Conservation (phyloP, 2,329 filamentous ascomycete genomes). For the Colletotrichum nymphaeae region DNA sequence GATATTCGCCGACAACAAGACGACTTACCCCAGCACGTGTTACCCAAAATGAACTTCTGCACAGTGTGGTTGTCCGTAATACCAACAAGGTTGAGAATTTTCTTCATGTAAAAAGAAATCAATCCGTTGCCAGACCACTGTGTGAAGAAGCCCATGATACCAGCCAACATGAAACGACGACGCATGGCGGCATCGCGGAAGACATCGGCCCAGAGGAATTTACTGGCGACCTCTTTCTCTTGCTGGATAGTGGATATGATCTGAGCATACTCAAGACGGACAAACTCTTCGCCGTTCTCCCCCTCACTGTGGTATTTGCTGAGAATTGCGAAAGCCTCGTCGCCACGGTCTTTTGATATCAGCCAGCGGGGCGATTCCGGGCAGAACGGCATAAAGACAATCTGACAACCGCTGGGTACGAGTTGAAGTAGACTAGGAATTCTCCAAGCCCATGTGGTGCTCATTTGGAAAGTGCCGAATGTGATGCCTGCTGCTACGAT, state of each 20-base stretch:
- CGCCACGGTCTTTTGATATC: constrained; percentile 43
- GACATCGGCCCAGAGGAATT: constrained; percentile 53
- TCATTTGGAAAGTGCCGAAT: constrained; percentile 24
- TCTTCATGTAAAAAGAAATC: constrained; percentile 53
- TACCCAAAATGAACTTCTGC: constrained; percentile 51
- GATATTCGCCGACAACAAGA: background rate
- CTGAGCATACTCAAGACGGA: constrained; percentile 66
- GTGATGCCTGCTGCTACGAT: constrained; percentile 26
- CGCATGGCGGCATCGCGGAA: constrained; percentile 48
- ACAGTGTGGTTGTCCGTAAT: constrained; percentile 49
- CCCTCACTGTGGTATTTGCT: constrained; percentile 63
- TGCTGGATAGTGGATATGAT: constrained; percentile 63
- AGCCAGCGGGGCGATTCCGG: constrained; percentile 49
- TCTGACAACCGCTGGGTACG: constrained; percentile 39
- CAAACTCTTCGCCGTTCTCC: constrained; percentile 58
- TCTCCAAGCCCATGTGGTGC: constrained; percentile 30
- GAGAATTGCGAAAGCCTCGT: constrained; percentile 47
- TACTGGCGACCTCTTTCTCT: constrained; percentile 56
- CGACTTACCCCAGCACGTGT: constrained; percentile 47
- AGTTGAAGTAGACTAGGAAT: constrained; percentile 30
- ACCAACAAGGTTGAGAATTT: constrained; percentile 52
- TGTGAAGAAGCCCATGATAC: constrained; percentile 62
- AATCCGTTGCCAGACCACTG: constrained; percentile 43
- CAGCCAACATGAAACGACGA: constrained; percentile 57
- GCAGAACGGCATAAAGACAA: constrained; percentile 47